Evolutionary conservation across 2,329 filamentous ascomycete genomes (phyloP), one percentile per base, ranked within the genome.

Genomic region (Aureobasidium musti): DNA sequence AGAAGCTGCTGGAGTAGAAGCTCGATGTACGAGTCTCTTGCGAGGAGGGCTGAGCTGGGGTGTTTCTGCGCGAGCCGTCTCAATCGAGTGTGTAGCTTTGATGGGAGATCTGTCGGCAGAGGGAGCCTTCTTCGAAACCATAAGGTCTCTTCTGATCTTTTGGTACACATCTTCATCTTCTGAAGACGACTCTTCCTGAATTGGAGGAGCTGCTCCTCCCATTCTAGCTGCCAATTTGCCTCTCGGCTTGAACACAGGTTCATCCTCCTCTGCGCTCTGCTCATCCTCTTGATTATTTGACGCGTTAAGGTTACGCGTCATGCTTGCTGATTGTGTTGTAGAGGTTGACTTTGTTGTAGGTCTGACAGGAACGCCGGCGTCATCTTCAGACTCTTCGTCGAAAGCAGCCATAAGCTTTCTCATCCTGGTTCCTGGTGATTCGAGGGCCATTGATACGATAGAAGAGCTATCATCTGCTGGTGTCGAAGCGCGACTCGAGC

Each of bases 171-270:
- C 67, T 11, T 72, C 71, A 14, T 74, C 71, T 43, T 73, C 52
- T 19, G 35, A 68, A 35, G 71, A 54, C 11, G 61, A 67, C 30
- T 74, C 43, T 70, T 71, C 68, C 37, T 67, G 54, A 10, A 65
- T 52, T 47, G 71, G 63, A 57, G 56, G 26, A 37, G 68, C 71
- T 7, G 75, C 82, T 68, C 84, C 54, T 59, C 37, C 82, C 83
- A 92, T 87, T 61, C 86, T 82, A 19, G 88, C 83, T 14, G 88
- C 88, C 70, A 91, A 80, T 63, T 85, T 84, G 28, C 89, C 88
- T 65, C 84, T 83, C 0, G 89, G 89, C 60, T 67, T 70, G 52
- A 81, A 79, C 2, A 70, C 67, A 11, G 43, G 63, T 30, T 57
- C 67, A 35, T 71, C 68, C 4, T 77, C 80, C 53, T 82, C 81